Evolutionary conservation across 768 basidiomycete genomes (phyloP).

Genomic region (Mycena epipterygia): DNA sequence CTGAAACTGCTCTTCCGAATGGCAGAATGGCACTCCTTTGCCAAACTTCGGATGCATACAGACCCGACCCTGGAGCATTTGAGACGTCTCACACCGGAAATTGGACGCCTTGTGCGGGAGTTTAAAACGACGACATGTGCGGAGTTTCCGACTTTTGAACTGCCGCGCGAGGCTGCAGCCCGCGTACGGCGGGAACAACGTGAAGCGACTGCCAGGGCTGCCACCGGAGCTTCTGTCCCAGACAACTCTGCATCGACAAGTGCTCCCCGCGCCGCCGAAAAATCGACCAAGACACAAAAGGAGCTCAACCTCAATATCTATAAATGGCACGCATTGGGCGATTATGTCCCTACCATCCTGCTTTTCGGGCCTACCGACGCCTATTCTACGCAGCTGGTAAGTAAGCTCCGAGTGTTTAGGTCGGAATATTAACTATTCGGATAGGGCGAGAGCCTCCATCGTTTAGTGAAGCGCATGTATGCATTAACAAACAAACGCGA

Average conservation of each 20-base stretch:
- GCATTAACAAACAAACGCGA: slow-evolving; percentile 51
- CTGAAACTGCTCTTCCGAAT: slow-evolving; percentile 45
- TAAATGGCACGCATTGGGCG: slow-evolving; percentile 43
- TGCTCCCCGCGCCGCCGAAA: background rate
- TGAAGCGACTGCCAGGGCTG: background rate
- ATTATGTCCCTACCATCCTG: slow-evolving; percentile 13
- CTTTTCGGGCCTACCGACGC: background rate
- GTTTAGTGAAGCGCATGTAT: slow-evolving; percentile 53
- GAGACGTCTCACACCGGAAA: too few species aligned
- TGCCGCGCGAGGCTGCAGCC: slow-evolving; percentile 43
- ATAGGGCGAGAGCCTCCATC: slow-evolving; percentile 61
- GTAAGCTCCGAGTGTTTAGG: background rate
- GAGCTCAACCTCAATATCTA: slow-evolving; percentile 41
- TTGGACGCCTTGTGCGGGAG: slow-evolving; percentile 39
- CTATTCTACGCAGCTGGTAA: slow-evolving; percentile 29
- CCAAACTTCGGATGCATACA: too few species aligned
- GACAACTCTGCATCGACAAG: too few species aligned
- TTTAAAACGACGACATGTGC: slow-evolving; percentile 44
- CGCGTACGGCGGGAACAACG: slow-evolving; percentile 21
- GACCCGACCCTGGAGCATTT: too few species aligned
- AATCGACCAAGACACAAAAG: slow-evolving; percentile 20
- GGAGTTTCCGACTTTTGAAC: slow-evolving; percentile 43
- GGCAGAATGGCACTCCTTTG: slow-evolving; percentile 47
- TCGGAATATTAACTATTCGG: background rate
- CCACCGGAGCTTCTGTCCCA: background rate